Conservation (phyloP, 441 rosid genomes). For the Bocquillonia castaneifolia region DNA sequence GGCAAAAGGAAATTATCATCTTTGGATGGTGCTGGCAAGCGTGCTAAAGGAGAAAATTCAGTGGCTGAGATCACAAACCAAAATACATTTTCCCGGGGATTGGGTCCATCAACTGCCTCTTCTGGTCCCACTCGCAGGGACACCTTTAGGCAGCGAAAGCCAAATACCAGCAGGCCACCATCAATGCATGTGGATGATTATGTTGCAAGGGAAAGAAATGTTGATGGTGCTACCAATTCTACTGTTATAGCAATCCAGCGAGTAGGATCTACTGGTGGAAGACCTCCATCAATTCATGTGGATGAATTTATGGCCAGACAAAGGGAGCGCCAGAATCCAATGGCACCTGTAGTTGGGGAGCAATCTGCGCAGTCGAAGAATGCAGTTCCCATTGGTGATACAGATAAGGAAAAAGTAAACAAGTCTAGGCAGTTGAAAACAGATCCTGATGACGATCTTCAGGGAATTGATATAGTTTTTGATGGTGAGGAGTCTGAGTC, state of each 20-base stretch:
- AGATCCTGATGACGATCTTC: slow-evolving; percentile 91
- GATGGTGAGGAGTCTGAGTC: slow-evolving; percentile 94
- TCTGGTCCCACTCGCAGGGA: slow-evolving; percentile 80
- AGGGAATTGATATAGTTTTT: slow-evolving; percentile 89
- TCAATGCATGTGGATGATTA: slow-evolving; percentile 99
- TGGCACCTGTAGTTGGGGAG: slow-evolving; percentile 64
- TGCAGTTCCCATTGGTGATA: slow-evolving; percentile 38
- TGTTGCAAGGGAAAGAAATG: slow-evolving; percentile 93
- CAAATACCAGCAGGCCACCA: slow-evolving; percentile 98
- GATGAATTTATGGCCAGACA: slow-evolving; percentile 99
- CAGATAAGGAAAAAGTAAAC: slow-evolving; percentile 50
- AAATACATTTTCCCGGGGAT: slow-evolving; percentile 61
- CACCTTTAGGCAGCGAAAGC: slow-evolving; percentile 85
- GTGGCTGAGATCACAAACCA: slow-evolving; percentile 53
- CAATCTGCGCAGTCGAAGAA: slow-evolving; percentile 50
- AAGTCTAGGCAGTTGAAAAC: slow-evolving; percentile 75
- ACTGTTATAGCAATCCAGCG: slow-evolving; percentile 77
- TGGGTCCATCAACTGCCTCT: slow-evolving; percentile 55
- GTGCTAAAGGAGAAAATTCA: slow-evolving; percentile 65
- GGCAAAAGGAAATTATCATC: slow-evolving; percentile 65
- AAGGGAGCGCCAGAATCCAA: slow-evolving; percentile 80
- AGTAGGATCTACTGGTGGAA: slow-evolving; percentile 81
- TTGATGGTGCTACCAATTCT: slow-evolving; percentile 66
- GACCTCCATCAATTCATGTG: slow-evolving; percentile 98
- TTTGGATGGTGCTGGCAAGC: slow-evolving; percentile 65